Base-by-base conservation (phyloP, 805 yeast genomes). In the Wickerhamomyces hampshirensis region DNA sequence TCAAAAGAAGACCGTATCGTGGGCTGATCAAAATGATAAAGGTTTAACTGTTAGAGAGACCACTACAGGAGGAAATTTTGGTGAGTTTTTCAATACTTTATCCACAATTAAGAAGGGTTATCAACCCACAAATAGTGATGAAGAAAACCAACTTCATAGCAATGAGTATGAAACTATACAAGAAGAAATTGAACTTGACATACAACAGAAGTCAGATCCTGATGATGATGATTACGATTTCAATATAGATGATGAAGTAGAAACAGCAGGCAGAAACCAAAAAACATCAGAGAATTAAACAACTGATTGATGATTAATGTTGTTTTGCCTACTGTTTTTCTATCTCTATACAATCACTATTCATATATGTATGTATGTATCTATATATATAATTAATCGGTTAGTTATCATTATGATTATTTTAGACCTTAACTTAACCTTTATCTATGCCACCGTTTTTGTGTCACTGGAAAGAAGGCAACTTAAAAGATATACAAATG, bases 11-110 rank as follows among this genome's bases (percentile, higher is more conserved):
- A 52, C 58, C 6, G 67, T 62, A 4, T 58, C 66, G 4, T 59
- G 67, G 65, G 65, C 66, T 2, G 65, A 61, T 41, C 62, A 56
- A 28, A 38, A 55, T 24, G 30, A 14, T 19, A 37, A 51, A 35
- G 44, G 43, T 9, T 47, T 46, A 2, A 21, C 42, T 13, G 38
- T 17, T 12, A 43, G 37, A n/a, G 30, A 24, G 5, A 21, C 37
- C 4, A 18, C 29, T 10, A 32, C 33, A 5, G 37, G 33, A 3
- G 37, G 40, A 18, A 21, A 21, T 21, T 34, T 44, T 29, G 54
- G 50, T 5, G 41, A 47, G 7, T 47, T 47, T 34, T 36, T 51
- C 34, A 50, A 51, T 37, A 45, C 42, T 33, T 45, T 37, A 39
- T 31, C 32, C 18, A 23, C 35, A 1, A 30, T 27, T 3, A 47